phyloP scores from a whole-genome alignment of 176 grass and related monocot species.

The Triticum aestivum region IWGSC_CS_RefSeq_v2.1 NC_057814.1:602039293-602039792 shows the following conservation, averaged over 20 bases:
- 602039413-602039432: conserved; percentile 49
- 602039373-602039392: conserved; percentile 31
- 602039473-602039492: conserved; percentile 78
- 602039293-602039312: conserved; percentile 22
- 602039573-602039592: conserved; percentile 46
- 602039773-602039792: conserved; percentile 78
- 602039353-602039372: conserved; percentile 69
- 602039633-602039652: neutral
- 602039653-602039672: conserved; percentile 70
- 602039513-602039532: conserved; percentile 58
- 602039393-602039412: conserved; percentile 38
- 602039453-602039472: conserved; percentile 56
- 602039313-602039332: conserved; percentile 65
- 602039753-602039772: conserved; percentile 68
- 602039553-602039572: conserved; percentile 66
- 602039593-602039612: conserved; percentile 68
- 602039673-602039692: conserved; percentile 68
- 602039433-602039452: conserved; percentile 53
- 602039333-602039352: conserved; percentile 78
- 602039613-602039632: conserved; percentile 62
- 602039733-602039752: conserved; percentile 56
- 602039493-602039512: conserved; percentile 71
- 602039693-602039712: conserved; percentile 54
- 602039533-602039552: conserved; percentile 82
- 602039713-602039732: conserved; percentile 52